A percentile compares a stretch with the other conserved stretches of the same genome.
phyloP scores from a whole-genome alignment of 768 basidiomycete genomes.

The Botryobasidium botryosum region DNA sequence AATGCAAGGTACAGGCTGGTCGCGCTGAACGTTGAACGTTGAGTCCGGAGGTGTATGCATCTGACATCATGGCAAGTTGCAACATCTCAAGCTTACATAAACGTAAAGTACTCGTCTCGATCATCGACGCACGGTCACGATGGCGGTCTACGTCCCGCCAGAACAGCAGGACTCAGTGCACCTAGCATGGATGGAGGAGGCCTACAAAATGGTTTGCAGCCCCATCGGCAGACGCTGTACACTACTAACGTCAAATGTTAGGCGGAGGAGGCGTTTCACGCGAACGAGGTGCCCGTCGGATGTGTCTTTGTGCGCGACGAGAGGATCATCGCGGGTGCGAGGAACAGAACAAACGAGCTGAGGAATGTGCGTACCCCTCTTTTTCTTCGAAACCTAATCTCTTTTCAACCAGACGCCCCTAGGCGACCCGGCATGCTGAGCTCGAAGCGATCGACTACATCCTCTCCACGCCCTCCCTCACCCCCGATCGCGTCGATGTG shows the following conservation, averaged over 20 bases:
- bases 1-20: too few relatives aligned
- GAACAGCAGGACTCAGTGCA: too few relatives aligned
- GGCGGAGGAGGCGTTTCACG: conserved; percentile 74
- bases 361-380: conserved; percentile 45
- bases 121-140: too few relatives aligned
- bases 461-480: conserved; percentile 35
- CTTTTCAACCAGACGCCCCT: not conserved
- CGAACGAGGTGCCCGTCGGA: conserved; percentile 88
- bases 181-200: too few relatives aligned
- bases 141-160: too few relatives aligned
- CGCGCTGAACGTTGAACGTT: too few relatives aligned
- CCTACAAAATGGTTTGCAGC: too few relatives aligned
- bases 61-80: too few relatives aligned
- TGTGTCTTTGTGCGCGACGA: conserved; percentile 80
- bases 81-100: too few relatives aligned
- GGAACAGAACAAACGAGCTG: conserved; percentile 90
- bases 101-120: too few relatives aligned
- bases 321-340: conserved; percentile 62
- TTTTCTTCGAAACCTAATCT: not conserved
- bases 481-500: too few relatives aligned
- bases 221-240: conserved; percentile 4
- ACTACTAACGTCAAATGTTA: conserved; percentile 16
- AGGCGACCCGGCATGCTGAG: conserved; percentile 97
- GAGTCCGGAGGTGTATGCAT: too few relatives aligned
- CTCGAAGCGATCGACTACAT: conserved; percentile 91